These are phyloP conservation scores for Perkinsus olseni DNA, from an alignment of 169 alveolate genomes.

Conservation along the genomic window DNA sequence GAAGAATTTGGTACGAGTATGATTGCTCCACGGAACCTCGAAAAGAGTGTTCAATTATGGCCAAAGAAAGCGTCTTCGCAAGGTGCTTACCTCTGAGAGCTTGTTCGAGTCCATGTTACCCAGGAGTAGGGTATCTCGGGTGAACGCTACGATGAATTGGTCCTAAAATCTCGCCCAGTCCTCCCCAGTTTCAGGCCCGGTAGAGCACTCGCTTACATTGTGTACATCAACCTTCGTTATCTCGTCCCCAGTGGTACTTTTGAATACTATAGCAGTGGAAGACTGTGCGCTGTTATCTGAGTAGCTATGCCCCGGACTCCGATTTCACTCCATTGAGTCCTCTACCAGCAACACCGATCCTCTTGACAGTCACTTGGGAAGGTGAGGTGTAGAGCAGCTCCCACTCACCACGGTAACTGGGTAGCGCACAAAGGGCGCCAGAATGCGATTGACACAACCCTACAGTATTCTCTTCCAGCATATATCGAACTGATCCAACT, in stretches of 20 bases:
- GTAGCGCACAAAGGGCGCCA: not conserved
- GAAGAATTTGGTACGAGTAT: constrained; percentile 67
- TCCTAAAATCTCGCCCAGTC: constrained; percentile 17
- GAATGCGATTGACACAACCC: not conserved
- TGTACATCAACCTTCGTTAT: constrained; percentile 72
- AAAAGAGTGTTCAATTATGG: not conserved
- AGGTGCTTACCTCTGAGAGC: constrained; percentile 24
- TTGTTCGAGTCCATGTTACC: constrained; percentile 73
- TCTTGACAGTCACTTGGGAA: constrained; percentile 73
- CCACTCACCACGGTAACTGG: constrained; percentile 65
- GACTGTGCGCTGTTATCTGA: constrained; percentile 50
- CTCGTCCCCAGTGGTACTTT: constrained; percentile 70
- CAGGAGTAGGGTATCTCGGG: constrained; percentile 67
- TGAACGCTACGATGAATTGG: constrained; percentile 72
- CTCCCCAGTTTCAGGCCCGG: not conserved
- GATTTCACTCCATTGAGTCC: not conserved
- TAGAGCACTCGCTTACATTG: constrained; percentile 29
- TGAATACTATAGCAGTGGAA: constrained; percentile 49
- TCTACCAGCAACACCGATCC: constrained; percentile 13
- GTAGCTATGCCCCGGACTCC: not conserved
- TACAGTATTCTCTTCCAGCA: constrained; percentile 25
- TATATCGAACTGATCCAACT: constrained; percentile 71
- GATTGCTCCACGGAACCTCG: constrained; percentile 78
- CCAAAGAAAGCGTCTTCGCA: not conserved
- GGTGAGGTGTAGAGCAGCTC: constrained; percentile 79